These are phyloP conservation scores for Lophiostoma macrostomum DNA, from an alignment of 495 filamentous ascomycete species.

Conservation along the genomic window DNA sequence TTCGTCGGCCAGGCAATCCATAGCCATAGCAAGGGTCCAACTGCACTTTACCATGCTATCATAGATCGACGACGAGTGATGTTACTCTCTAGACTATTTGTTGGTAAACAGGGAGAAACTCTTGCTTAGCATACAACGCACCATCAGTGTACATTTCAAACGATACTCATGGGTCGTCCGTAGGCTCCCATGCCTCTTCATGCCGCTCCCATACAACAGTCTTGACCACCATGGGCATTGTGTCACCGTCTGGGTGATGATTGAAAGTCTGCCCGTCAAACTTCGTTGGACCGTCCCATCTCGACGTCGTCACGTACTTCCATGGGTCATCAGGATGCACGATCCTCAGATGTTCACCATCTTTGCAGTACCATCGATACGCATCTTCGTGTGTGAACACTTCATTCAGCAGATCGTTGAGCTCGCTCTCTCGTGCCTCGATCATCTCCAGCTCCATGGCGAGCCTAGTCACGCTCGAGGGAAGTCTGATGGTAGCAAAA, in stretches of 20 bases:
- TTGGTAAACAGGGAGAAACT: too few relatives aligned
- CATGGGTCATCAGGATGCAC: not conserved
- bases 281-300: slow-evolving; percentile 2
- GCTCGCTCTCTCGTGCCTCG: not conserved
- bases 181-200: too few relatives aligned
- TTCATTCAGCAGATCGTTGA: not conserved
- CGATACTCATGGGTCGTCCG: too few relatives aligned
- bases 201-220: not conserved
- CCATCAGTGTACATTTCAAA: too few relatives aligned
- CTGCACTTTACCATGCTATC: too few relatives aligned
- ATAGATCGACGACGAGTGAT: too few relatives aligned
- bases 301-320: not conserved
- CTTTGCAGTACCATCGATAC: not conserved
- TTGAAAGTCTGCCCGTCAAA: not conserved
- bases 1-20: too few relatives aligned
- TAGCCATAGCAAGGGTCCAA: too few relatives aligned
- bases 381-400: not conserved
- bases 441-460: slow-evolving; percentile 5
- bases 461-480: not conserved
- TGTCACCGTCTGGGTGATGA: slow-evolving; percentile 2
- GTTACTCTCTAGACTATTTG: too few relatives aligned
- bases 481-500: not conserved
- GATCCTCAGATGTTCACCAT: not conserved
- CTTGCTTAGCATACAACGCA: too few relatives aligned
- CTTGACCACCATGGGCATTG: slow-evolving; percentile 4